phyloP scores from a whole-genome alignment of 345 rosid species.

The Moringa oleifera region DNA sequence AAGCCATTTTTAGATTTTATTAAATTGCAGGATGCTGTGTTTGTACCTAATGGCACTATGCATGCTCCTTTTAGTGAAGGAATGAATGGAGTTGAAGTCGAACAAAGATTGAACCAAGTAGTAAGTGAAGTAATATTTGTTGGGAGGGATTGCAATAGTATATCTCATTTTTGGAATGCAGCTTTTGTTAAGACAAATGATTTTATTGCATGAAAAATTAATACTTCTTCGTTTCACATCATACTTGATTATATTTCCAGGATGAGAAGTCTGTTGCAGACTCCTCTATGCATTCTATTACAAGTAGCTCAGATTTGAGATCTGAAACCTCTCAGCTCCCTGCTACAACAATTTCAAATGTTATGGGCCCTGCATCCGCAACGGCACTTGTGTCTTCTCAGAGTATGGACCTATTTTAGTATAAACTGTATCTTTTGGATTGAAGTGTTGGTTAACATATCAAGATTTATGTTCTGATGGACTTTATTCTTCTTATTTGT shows the following conservation, averaged over 20 bases:
- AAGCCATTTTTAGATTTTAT: slow-evolving; percentile 16
- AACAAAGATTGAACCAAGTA: slow-evolving; percentile 49
- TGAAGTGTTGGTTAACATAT: not conserved
- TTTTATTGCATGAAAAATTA: not conserved
- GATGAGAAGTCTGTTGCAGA: slow-evolving; percentile 48
- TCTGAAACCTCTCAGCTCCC: slow-evolving; percentile 59
- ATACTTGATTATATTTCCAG: slow-evolving; percentile 18
- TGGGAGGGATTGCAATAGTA: not conserved
- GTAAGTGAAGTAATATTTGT: slow-evolving; percentile 30
- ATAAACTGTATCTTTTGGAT: not conserved
- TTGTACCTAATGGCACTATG: slow-evolving; percentile 59
- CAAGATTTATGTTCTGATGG: slow-evolving; percentile 2
- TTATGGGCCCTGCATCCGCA: slow-evolving; percentile 33
- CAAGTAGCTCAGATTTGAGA: slow-evolving; percentile 46
- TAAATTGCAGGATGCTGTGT: slow-evolving; percentile 61
- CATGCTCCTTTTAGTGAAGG: slow-evolving; percentile 63
- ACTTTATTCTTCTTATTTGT: slow-evolving; percentile 12
- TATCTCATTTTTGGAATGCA: not conserved
- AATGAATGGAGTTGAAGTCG: slow-evolving; percentile 75
- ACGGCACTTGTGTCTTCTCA: slow-evolving; percentile 48
- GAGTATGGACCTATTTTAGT: slow-evolving; percentile 41
- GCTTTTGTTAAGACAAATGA: not conserved
- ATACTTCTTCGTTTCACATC: not conserved
- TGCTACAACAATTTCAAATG: slow-evolving; percentile 38
- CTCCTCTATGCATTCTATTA: slow-evolving; percentile 29